phyloP scores from a whole-genome alignment of 1,284 basidiomycete genomes.

The Entoloma clypeatum region DNA sequence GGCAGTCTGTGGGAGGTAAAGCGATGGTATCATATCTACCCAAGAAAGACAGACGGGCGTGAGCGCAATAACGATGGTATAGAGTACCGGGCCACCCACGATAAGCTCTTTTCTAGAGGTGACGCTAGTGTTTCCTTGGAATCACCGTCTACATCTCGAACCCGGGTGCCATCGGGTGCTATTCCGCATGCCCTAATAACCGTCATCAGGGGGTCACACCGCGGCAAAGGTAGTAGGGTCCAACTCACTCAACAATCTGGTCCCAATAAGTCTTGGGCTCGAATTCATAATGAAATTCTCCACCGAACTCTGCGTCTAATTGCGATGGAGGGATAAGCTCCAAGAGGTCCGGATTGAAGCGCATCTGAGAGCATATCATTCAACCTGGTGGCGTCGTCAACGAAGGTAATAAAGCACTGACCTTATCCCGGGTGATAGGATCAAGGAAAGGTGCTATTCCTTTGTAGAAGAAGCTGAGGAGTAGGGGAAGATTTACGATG shows the following conservation, averaged over 20 bases:
- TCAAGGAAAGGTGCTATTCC: constrained; percentile 87
- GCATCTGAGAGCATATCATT: constrained; percentile 51
- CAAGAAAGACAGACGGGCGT: background rate
- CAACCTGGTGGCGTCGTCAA: background rate
- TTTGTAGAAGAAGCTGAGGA: constrained; percentile 84
- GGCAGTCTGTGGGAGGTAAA: background rate
- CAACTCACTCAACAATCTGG: constrained; percentile 61
- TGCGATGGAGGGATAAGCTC: constrained; percentile 76
- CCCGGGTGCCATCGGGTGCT: constrained; percentile 56
- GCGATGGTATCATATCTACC: constrained; percentile 1
- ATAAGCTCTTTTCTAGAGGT: background rate
- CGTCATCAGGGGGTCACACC: constrained; percentile 2
- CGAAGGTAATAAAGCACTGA: constrained; percentile 27
- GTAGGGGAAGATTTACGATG: constrained; percentile 77
- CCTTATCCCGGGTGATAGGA: constrained; percentile 88
- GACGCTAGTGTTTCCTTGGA: background rate
- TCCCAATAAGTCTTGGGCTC: constrained; percentile 78
- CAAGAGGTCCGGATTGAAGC: constrained; percentile 80
- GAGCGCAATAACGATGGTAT: background rate
- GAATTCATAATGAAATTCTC: constrained; percentile 74
- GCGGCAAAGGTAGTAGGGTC: background rate
- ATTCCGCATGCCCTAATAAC: constrained; percentile 52
- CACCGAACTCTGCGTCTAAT: constrained; percentile 82
- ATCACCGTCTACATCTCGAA: constrained; percentile 18
- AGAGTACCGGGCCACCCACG: background rate